phyloP scores from a whole-genome alignment of 2,329 filamentous ascomycete genomes.

The Volutella citrinella region DNA sequence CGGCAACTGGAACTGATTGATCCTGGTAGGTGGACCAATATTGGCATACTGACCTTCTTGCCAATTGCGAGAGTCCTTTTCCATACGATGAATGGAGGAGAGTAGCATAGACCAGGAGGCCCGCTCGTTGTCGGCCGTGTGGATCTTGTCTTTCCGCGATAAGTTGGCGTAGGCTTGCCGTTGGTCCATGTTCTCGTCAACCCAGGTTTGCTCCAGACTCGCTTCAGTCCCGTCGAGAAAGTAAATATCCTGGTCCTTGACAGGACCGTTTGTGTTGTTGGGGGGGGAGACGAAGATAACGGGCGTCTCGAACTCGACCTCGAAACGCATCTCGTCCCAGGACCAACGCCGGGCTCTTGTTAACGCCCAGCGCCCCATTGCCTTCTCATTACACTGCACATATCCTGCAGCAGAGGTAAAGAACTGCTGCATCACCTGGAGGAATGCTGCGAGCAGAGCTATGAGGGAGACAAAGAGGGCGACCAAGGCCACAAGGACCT shows the following conservation, averaged over 20 bases:
- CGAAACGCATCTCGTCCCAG: slow-evolving; percentile 44
- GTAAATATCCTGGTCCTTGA: slow-evolving; percentile 28
- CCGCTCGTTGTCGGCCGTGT: slow-evolving; percentile 55
- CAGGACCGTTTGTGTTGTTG: slow-evolving; percentile 36
- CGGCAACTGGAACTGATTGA: slow-evolving; percentile 14
- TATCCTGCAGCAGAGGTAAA: slow-evolving; percentile 48
- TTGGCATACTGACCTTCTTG: slow-evolving; percentile 32
- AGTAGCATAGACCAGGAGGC: slow-evolving; percentile 53
- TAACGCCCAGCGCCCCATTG: slow-evolving; percentile 45
- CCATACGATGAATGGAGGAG: slow-evolving; percentile 49
- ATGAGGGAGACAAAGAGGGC: slow-evolving; percentile 47
- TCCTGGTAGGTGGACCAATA: slow-evolving; percentile 20
- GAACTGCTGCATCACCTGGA: slow-evolving; percentile 51
- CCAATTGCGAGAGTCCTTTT: slow-evolving; percentile 46
- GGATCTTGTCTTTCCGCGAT: slow-evolving; percentile 36
- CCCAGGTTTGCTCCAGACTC: slow-evolving; percentile 35
- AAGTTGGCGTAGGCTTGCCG: slow-evolving; percentile 23
- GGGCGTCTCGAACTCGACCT: slow-evolving; percentile 47
- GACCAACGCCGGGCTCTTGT: slow-evolving; percentile 40
- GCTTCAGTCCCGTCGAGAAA: slow-evolving; percentile 37
- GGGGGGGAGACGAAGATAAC: slow-evolving; percentile 49
- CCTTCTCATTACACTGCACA: slow-evolving; percentile 44
- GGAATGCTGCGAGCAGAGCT: slow-evolving; percentile 41
- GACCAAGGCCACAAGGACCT: slow-evolving; percentile 39
- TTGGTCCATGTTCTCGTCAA: slow-evolving; percentile 29